phyloP scores from a whole-genome alignment of 306 rosid species.

The Comarum palustre region DNA sequence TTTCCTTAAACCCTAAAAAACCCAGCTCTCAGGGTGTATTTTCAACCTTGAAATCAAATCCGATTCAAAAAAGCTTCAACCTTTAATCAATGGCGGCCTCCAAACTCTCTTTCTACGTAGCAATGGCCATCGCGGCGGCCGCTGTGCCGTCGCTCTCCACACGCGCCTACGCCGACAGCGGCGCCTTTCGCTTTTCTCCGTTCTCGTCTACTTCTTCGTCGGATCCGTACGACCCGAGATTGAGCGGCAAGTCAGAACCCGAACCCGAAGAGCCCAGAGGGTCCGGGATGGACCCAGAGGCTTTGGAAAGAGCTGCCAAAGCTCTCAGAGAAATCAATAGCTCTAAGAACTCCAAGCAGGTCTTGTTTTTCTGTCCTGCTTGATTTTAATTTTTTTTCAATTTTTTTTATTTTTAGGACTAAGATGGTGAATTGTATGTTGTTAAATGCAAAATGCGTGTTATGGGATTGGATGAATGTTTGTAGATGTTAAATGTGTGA shows the following conservation, averaged over 20 bases:
- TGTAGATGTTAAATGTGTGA: slow-evolving; percentile 19
- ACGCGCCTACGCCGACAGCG: slow-evolving; percentile 7
- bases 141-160: slow-evolving; percentile 23
- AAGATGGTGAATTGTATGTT: not conserved
- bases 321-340: slow-evolving; percentile 81
- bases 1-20: slow-evolving; percentile 49
- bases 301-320: slow-evolving; percentile 84
- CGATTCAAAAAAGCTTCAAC: slow-evolving; percentile 16
- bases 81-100: slow-evolving; percentile 58
- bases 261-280: slow-evolving; percentile 64
- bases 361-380: not conserved
- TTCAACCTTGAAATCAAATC: not conserved
- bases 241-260: slow-evolving; percentile 45
- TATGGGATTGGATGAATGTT: not conserved
- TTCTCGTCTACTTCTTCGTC: slow-evolving; percentile 47
- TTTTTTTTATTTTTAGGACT: not conserved
- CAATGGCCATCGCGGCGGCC: slow-evolving; percentile 68
- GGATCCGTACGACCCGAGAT: slow-evolving; percentile 34
- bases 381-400: not conserved
- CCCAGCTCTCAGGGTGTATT: not conserved
- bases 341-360: slow-evolving; percentile 65
- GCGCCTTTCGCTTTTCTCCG: slow-evolving; percentile 48
- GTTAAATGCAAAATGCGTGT: not conserved
- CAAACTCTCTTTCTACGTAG: slow-evolving; percentile 57
- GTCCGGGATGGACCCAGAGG: slow-evolving; percentile 77